Conservation (phyloP, 2,329 filamentous ascomycete genomes). For the Didymella lethalis region DNA sequence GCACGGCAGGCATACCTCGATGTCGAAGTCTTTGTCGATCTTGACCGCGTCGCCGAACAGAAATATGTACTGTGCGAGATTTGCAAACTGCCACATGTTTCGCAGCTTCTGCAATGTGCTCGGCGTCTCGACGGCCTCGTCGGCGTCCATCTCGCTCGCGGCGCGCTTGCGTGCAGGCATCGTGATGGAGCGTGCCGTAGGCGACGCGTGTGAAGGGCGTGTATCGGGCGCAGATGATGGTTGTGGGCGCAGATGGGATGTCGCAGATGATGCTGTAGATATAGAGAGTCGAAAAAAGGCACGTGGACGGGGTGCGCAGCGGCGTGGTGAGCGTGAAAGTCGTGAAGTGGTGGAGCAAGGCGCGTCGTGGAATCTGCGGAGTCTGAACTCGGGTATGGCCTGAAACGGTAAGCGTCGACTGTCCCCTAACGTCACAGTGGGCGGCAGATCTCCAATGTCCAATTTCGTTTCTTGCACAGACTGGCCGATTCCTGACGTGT, state of each 20-base stretch:
- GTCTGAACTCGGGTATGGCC: constrained; percentile 10
- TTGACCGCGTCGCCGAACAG: constrained; percentile 90
- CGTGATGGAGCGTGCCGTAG: constrained; percentile 38
- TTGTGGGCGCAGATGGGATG: background rate
- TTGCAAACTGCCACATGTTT: constrained; percentile 96
- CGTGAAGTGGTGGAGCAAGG: constrained; percentile 19
- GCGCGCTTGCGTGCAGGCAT: constrained; percentile 52
- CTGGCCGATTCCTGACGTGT: constrained; percentile 11
- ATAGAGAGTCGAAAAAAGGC: constrained; percentile 1
- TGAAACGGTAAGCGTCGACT: constrained; percentile 2
- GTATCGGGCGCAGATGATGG: background rate
- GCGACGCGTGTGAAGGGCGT: constrained; percentile 43
- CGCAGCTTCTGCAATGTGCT: constrained; percentile 71
- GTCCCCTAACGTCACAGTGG: constrained; percentile 17
- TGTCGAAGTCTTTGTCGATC: constrained; percentile 85
- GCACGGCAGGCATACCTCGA: constrained; percentile 71
- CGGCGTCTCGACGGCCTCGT: constrained; percentile 54
- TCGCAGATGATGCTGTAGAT: constrained; percentile 2
- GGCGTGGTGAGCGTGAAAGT: constrained; percentile 13
- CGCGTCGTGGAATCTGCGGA: constrained; percentile 21
- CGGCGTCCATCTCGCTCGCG: constrained; percentile 63
- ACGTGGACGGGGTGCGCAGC: constrained; percentile 5
- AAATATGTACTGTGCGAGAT: constrained; percentile 90
- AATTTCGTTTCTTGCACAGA: constrained; percentile 3
- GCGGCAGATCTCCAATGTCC: constrained; percentile 9